phyloP scores from a whole-genome alignment of 345 rosid genomes.

The Barbarea vulgaris region DNA sequence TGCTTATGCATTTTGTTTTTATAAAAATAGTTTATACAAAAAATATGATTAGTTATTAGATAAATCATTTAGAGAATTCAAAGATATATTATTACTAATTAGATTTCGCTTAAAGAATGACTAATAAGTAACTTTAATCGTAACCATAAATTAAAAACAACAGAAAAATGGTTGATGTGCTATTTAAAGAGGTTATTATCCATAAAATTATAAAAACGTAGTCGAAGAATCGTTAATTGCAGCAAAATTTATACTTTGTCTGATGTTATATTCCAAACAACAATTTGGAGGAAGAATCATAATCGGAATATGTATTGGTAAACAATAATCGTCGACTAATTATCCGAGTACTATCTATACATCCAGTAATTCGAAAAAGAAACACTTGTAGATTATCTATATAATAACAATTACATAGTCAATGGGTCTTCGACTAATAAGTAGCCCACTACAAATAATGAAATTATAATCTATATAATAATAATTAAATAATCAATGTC shows the following conservation, averaged over 20 bases:
- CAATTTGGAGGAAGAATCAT: background rate
- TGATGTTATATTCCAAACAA: background rate
- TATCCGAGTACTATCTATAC: too few relatives aligned
- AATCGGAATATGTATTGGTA: background rate
- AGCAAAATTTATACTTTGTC: background rate
- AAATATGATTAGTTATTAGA: too few relatives aligned
- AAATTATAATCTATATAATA: slow-evolving; percentile 10
- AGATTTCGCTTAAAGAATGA: background rate
- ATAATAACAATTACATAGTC: too few relatives aligned
- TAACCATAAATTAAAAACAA: background rate
- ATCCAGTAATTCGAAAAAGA: too few relatives aligned
- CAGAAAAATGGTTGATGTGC: too few relatives aligned
- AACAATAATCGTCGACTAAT: background rate
- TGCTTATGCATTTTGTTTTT: too few relatives aligned
- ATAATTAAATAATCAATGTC: background rate
- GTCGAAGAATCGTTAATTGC: background rate
- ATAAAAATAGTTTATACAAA: too few relatives aligned
- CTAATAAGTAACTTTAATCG: background rate
- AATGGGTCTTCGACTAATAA: too few relatives aligned
- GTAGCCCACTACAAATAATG: slow-evolving; percentile 28
- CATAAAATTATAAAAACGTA: too few relatives aligned
- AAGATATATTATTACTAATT: too few relatives aligned
- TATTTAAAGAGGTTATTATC: background rate
- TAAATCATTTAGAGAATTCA: background rate
- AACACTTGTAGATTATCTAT: background rate